Base-by-base conservation (phyloP, 805 yeast species). In the Clavispora santaluciae region DNA sequence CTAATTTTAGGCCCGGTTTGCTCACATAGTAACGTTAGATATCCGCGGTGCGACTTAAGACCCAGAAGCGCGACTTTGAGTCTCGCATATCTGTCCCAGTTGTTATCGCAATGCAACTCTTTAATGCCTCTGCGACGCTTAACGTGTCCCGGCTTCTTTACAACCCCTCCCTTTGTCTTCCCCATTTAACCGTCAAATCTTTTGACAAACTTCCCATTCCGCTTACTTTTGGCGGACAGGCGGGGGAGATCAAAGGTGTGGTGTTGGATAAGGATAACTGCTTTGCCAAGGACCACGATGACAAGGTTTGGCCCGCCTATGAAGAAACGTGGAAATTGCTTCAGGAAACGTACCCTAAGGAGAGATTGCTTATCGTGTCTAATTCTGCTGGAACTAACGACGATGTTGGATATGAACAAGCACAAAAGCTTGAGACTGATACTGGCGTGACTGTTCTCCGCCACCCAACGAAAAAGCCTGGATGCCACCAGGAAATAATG, bases 211-310 rank as follows among this genome's bases (percentile, higher is more conserved):
- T 85, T 3, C 75, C 81, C 0, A 57, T 83, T 3, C 86, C 93
- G 0, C 48, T 76, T 18, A 39, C 22, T 35, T 64, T 64, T 18
- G 70, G 71, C 2, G 53, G 43, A 42, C 63, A 36, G 13, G 43
- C 42, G 2, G 52, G 53, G 7, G 49, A 52, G 5, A 83, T 86
- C 42, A 82, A 78, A 54, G 95, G 89, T 0, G 73, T 90, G 1
- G 91, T 93, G 0, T 68, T 93, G 20, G 99, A 93, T 57, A 93
- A 93, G 59, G 99, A 93, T 63, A 93, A 93, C 60, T 91, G 98
- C 56, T 86, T 93, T 59, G 95, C 99, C 5, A 74, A 76, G 43
- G 90, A 90, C 25, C 85, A 86, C 41, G 85, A 80, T 44, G 84
- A 82, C 44, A 75, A 78, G 43, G 85, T 91, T 1, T 89, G 87